A percentile compares a stretch with the other conserved stretches of the same genome.
These are phyloP conservation scores for Brettanomyces bruxellensis DNA, from an alignment of 805 yeast species.

Conservation along the genomic window DNA sequence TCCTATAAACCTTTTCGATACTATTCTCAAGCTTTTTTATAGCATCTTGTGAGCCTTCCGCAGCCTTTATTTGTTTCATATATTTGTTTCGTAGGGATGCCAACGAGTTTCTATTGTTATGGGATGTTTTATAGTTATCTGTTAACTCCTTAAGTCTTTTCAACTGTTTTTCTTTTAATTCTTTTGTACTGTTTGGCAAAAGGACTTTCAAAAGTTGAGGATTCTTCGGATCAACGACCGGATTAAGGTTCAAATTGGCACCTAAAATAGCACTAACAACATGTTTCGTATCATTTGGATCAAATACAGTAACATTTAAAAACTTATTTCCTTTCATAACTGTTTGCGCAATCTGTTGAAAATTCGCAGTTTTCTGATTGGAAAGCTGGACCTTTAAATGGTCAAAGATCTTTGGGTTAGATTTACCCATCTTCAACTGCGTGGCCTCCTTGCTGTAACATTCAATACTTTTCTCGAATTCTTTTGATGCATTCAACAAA, in stretches of 20 bases:
- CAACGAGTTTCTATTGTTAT: conserved; percentile 38
- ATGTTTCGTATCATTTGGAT: conserved; percentile 63
- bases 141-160: conserved; percentile 57
- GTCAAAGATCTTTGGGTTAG: conserved; percentile 61
- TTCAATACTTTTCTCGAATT: conserved; percentile 36
- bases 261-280: conserved; percentile 65
- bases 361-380: conserved; percentile 35
- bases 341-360: conserved; percentile 64
- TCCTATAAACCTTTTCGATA: conserved; percentile 64
- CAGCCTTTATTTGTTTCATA: conserved; percentile 41
- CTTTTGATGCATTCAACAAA: conserved; percentile 25
- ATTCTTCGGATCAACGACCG: conserved; percentile 66
- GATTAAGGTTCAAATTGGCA: conserved; percentile 65
- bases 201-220: conserved; percentile 66
- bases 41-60: conserved; percentile 41
- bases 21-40: conserved; percentile 47
- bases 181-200: conserved; percentile 68
- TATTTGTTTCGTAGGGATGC: conserved; percentile 50
- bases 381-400: conserved; percentile 41
- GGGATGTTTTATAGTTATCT: conserved; percentile 52
- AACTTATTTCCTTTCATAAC: conserved; percentile 54
- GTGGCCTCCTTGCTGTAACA: conserved; percentile 45
- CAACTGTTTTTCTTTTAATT: conserved; percentile 43
- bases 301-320: conserved; percentile 75
- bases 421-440: conserved; percentile 60